These are phyloP conservation scores for Chalciporus sphaerocephalus DNA, from an alignment of 768 basidiomycete genomes.

Conservation along the genomic window DNA sequence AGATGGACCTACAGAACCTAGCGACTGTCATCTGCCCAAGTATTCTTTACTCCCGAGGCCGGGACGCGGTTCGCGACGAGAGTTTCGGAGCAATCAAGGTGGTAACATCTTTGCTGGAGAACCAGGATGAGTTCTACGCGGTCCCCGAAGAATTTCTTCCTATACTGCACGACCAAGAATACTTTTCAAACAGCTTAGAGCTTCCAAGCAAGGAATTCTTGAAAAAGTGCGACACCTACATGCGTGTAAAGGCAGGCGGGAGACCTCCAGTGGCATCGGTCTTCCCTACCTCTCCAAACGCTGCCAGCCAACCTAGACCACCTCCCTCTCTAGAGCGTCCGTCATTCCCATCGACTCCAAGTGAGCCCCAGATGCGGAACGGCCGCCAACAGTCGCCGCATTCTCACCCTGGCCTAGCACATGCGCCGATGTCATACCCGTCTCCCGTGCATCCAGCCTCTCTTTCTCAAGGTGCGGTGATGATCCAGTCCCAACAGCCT, in stretches of 20 bases:
- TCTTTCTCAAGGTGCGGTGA: slow-evolving; percentile 41
- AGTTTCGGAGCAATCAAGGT: slow-evolving; percentile 87
- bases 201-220: slow-evolving; percentile 92
- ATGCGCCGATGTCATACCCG: slow-evolving; percentile 44
- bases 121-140: slow-evolving; percentile 94
- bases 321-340: slow-evolving; percentile 47
- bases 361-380: slow-evolving; percentile 36
- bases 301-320: slow-evolving; percentile 15
- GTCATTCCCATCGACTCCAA: slow-evolving; percentile 36
- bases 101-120: slow-evolving; percentile 80
- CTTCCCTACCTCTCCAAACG: slow-evolving; percentile 29
- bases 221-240: slow-evolving; percentile 92
- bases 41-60: slow-evolving; percentile 85
- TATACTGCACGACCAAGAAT: slow-evolving; percentile 87
- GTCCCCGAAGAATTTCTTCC: slow-evolving; percentile 87
- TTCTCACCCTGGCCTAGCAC: slow-evolving; percentile 35
- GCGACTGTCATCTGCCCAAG: slow-evolving; percentile 98
- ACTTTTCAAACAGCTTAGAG: slow-evolving; percentile 83
- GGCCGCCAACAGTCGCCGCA: slow-evolving; percentile 40
- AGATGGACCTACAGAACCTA: slow-evolving; percentile 95
- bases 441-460: slow-evolving; percentile 43
- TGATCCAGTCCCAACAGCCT: slow-evolving; percentile 42
- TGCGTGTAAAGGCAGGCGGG: slow-evolving; percentile 62
- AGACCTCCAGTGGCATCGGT: slow-evolving; percentile 38
- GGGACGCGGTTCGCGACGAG: slow-evolving; percentile 86